Percentiles rank a stretch among this genome's conserved stretches.
Conservation (phyloP, 2,329 filamentous ascomycete species). For the Aspergillus sojae region DNA sequence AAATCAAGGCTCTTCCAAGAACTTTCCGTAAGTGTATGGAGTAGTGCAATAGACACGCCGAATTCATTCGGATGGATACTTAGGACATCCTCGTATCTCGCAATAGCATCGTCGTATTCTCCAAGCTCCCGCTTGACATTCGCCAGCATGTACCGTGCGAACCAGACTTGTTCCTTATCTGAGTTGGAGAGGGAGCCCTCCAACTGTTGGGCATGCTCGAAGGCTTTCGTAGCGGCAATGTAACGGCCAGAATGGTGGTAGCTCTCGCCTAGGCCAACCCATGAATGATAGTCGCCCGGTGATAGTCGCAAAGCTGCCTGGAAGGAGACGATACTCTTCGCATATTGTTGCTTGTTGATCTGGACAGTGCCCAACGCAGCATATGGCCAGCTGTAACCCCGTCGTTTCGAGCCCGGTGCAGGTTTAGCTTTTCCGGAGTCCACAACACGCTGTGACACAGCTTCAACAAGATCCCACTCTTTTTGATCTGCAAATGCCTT, state of each 20-base stretch:
- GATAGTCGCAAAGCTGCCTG: constrained; percentile 83
- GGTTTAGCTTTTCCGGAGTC: constrained; percentile 93
- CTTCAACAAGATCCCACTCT: constrained; percentile 96
- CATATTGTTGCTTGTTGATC: constrained; percentile 89
- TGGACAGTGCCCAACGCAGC: constrained; percentile 92
- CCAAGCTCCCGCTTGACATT: constrained; percentile 92
- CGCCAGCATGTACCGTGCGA: constrained; percentile 93
- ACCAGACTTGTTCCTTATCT: constrained; percentile 76
- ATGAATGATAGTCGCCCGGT: constrained; percentile 89
- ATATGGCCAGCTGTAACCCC: constrained; percentile 93
- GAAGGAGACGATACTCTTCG: constrained; percentile 87
- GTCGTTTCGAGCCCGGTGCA: constrained; percentile 88
- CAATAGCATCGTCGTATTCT: constrained; percentile 82
- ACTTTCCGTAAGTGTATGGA: constrained; percentile 85
- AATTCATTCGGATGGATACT: constrained; percentile 71
- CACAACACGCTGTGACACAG: constrained; percentile 85
- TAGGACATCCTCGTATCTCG: constrained; percentile 75
- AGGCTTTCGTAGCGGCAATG: constrained; percentile 90
- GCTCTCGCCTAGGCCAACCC: constrained; percentile 94
- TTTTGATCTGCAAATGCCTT: constrained; percentile 82
- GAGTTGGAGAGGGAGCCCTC: constrained; percentile 62
- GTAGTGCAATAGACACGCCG: constrained; percentile 81
- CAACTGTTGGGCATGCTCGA: constrained; percentile 78
- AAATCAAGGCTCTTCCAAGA: constrained; percentile 76
- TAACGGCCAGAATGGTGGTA: constrained; percentile 93